Evolutionary conservation across 202 grass and related monocot genomes (phyloP), one percentile per base, ranked within the genome.

Genomic region (Sporobolus alterniflorus): DNA sequence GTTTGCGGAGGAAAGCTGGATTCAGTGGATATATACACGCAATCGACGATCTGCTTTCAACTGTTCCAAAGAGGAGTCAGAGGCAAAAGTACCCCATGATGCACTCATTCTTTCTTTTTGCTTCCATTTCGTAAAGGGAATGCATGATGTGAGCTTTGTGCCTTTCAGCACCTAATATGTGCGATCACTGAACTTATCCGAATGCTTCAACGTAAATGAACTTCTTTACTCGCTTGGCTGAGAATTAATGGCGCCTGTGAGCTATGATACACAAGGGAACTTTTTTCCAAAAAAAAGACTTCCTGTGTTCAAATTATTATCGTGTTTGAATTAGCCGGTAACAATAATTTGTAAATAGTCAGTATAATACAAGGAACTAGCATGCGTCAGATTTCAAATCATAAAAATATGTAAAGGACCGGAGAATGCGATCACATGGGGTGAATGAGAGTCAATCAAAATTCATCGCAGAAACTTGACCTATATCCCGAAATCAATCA

Each of bases 151-250:
- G 36, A 31, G 71, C 73, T 86, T 78, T 78, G 30, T 11, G 31
- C 68, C 74, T 40, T 44, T 20, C 62, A 42, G 67, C 52, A 90
- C 88, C 74, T 86, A 90, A 90, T 90, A 75, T 50, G 62, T 86
- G 88, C 83, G 68, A 63, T 90, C 88, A 90, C 74, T 20, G 74
- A 83, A 86, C 79, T 81, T 83, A 79, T 90, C 79, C 70, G 52
- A 22, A 79, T 83, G 63, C 88, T 21, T 11, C 11, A 33, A 41
- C 42, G 41, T 76, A 46, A 68, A 67, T 25, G 4, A 15, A 44
- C 3, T 62, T 82, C 70, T 82, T 90, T 46, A 73, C 32, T 73
- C 50, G 0, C 18, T 74, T 55, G 65, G 46, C 49, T 43, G 63
- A 80, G 81, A 70, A 39, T 70, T 80, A 79, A 36, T 10, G n/a